Conservation (phyloP, 179 eudicot species). For the Silene coronaria region DNA sequence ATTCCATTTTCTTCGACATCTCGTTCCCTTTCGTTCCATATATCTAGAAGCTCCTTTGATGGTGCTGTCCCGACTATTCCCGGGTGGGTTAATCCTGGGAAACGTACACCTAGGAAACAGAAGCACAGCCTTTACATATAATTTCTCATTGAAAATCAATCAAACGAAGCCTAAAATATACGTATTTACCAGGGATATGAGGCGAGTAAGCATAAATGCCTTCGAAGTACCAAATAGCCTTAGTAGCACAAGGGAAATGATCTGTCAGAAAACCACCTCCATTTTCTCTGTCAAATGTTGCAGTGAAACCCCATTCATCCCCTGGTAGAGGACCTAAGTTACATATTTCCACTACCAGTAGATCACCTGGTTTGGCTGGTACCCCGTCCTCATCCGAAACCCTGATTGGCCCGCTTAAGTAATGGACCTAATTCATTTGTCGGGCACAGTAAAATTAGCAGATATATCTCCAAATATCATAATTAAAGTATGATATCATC, state of each 20-base stretch:
- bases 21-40: slow-evolving; percentile 83
- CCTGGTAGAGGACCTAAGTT: slow-evolving; percentile 95
- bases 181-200: slow-evolving; percentile 69
- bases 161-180: neutral
- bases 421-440: slow-evolving; percentile 57
- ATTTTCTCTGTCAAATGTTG: slow-evolving; percentile 84
- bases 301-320: slow-evolving; percentile 94
- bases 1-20: slow-evolving; percentile 72
- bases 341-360: slow-evolving; percentile 81
- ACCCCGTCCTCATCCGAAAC: slow-evolving; percentile 55
- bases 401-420: slow-evolving; percentile 79
- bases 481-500: no score
- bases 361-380: slow-evolving; percentile 81
- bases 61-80: slow-evolving; percentile 97
- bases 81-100: slow-evolving; percentile 94
- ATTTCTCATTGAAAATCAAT: neutral
- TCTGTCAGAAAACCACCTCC: slow-evolving; percentile 93
- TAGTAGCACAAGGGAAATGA: slow-evolving; percentile 86
- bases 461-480: neutral
- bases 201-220: slow-evolving; percentile 90
- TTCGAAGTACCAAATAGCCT: slow-evolving; percentile 97
- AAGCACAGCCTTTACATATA: neutral
- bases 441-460: neutral
- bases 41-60: slow-evolving; percentile 68
- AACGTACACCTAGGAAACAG: slow-evolving; percentile 59